Percentiles rank a stretch among this genome's conserved stretches.
Evolutionary conservation across 2,329 filamentous ascomycete species (phyloP).

Genomic region (Pestalotiopsis sp.): DNA sequence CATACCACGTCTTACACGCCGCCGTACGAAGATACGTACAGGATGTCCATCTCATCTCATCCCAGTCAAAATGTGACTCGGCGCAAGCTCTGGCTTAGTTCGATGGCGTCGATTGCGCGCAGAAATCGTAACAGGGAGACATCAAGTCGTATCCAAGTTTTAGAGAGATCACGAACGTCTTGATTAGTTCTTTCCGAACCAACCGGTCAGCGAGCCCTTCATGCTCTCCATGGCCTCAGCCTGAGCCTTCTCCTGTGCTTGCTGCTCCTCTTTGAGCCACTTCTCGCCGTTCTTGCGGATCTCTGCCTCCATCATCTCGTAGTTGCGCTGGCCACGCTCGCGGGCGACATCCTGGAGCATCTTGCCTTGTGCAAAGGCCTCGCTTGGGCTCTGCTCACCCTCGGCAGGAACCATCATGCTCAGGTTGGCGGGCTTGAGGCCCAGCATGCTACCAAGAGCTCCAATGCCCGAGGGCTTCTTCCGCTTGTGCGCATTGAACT

Average conservation of each 20-base stretch:
- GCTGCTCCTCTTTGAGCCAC: slow-evolving; percentile 92
- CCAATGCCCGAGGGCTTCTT: slow-evolving; percentile 65
- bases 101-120: background rate
- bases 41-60: background rate
- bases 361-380: slow-evolving; percentile 88
- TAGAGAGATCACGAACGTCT: background rate
- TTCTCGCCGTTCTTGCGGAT: slow-evolving; percentile 92
- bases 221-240: slow-evolving; percentile 91
- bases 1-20: background rate
- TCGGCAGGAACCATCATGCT: slow-evolving; percentile 60
- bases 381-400: slow-evolving; percentile 69
- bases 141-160: background rate
- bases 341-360: slow-evolving; percentile 95
- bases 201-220: slow-evolving; percentile 73
- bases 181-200: slow-evolving; percentile 38
- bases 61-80: background rate
- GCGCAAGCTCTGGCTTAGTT: background rate
- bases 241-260: slow-evolving; percentile 82
- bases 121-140: background rate
- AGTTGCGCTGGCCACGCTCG: slow-evolving; percentile 87
- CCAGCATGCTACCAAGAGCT: slow-evolving; percentile 70
- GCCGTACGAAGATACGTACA: background rate
- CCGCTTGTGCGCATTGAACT: slow-evolving; percentile 67
- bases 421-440: slow-evolving; percentile 71
- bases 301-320: slow-evolving; percentile 84